phyloP scores from a whole-genome alignment of 139 green algal genomes.

The Monoraphidium neglectum region DNA sequence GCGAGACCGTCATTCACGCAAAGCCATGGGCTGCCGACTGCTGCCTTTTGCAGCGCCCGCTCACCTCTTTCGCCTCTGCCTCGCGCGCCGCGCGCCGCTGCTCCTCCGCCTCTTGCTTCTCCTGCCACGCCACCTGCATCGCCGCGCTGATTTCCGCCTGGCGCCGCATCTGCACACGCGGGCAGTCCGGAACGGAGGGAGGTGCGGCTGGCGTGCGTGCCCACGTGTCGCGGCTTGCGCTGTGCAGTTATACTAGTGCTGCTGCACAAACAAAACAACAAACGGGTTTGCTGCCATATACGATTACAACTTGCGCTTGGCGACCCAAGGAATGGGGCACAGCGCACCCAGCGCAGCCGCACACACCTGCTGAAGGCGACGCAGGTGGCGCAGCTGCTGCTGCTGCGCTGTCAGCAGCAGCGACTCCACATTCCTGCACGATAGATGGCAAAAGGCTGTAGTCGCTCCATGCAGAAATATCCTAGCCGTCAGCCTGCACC shows the following conservation, averaged over 20 bases:
- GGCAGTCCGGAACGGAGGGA: neutral
- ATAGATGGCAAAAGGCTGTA: no score
- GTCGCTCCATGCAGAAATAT: neutral
- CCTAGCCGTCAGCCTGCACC: neutral
- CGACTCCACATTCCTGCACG: constrained; percentile 26
- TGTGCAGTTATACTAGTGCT: no score
- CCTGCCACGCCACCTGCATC: constrained; percentile 10
- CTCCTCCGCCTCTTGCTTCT: constrained; percentile 30
- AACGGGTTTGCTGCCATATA: neutral
- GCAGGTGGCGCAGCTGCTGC: constrained; percentile 30
- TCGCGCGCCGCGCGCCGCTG: constrained; percentile 9
- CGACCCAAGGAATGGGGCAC: neutral
- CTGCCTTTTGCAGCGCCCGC: neutral
- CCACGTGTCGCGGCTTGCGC: neutral
- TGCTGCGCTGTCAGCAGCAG: constrained; percentile 26
- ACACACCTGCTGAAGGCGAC: constrained; percentile 21
- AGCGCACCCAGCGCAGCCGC: neutral
- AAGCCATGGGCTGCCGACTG: no score
- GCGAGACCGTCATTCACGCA: no score
- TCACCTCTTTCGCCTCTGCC: constrained; percentile 8
- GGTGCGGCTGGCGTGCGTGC: neutral
- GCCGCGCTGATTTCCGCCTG: constrained; percentile 34
- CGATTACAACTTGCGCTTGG: neutral
- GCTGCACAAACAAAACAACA: neutral
- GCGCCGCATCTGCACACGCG: constrained; percentile 39